A percentile compares a stretch with the other conserved stretches of the same genome.
These are phyloP conservation scores for Fusarium longipes DNA, from an alignment of 2,329 filamentous ascomycete species.

Conservation along the genomic window DNA sequence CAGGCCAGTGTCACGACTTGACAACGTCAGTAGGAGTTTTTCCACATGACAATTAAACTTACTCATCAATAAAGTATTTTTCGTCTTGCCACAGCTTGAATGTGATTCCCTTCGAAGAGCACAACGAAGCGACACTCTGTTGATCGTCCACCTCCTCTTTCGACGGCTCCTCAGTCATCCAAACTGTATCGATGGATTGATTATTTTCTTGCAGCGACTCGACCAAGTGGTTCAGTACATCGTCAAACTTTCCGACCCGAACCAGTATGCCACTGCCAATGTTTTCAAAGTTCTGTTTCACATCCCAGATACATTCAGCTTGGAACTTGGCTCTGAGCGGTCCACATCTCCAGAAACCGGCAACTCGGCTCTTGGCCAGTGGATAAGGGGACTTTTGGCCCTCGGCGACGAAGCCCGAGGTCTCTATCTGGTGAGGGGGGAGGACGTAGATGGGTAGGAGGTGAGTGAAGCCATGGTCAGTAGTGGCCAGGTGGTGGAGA, in stretches of 20 bases:
- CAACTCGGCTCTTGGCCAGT: slow-evolving; percentile 73
- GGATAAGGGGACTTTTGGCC: slow-evolving; percentile 71
- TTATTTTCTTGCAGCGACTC: slow-evolving; percentile 57
- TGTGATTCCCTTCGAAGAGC: slow-evolving; percentile 63
- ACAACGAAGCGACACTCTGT: slow-evolving; percentile 62
- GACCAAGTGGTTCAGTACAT: slow-evolving; percentile 70
- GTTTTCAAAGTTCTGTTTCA: slow-evolving; percentile 71
- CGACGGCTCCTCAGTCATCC: slow-evolving; percentile 79
- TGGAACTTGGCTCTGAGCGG: slow-evolving; percentile 78
- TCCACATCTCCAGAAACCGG: slow-evolving; percentile 78
- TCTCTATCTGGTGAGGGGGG: slow-evolving; percentile 76
- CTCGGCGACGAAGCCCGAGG: slow-evolving; percentile 75
- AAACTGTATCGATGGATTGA: slow-evolving; percentile 69
- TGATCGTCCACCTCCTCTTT: slow-evolving; percentile 77
- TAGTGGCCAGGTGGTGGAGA: slow-evolving; percentile 67
- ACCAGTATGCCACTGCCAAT: slow-evolving; percentile 71
- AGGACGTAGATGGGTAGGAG: slow-evolving; percentile 78
- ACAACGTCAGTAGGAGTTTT: slow-evolving; percentile 23
- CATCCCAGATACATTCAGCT: slow-evolving; percentile 77
- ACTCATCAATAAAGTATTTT: slow-evolving; percentile 86
- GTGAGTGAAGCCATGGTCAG: slow-evolving; percentile 70
- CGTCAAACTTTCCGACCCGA: slow-evolving; percentile 69
- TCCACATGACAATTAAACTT: slow-evolving; percentile 55
- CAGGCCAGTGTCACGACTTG: slow-evolving; percentile 74
- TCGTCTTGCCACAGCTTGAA: slow-evolving; percentile 78